Evolutionary conservation across 768 basidiomycete species (phyloP), one percentile per base, ranked within the genome.

Genomic region (Phylloporus scabripes): DNA sequence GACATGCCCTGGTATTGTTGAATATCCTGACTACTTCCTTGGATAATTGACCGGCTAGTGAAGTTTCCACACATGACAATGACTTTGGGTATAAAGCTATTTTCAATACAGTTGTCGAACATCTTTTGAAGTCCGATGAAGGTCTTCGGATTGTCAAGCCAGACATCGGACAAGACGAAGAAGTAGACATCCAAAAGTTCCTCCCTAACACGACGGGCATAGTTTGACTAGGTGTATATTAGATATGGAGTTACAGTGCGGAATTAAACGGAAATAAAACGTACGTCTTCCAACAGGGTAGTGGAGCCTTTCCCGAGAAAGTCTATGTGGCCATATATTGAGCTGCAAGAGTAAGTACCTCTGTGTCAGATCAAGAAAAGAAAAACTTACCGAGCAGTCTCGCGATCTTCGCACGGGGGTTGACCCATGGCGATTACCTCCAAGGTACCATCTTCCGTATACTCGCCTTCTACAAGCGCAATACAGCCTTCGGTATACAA

Each of bases 41-140:
- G 82, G 23, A 79, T 74, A 51, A 92, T 82, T 6, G 91, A 86
- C 54, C 78, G 80, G 55, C 85, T 91, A 2, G 87, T 87, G 64
- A 98, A 99, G 68, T 96, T 96, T 0, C 96, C 96, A 55, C 96
- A 99, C 34, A 98, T 74, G 21, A 98, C 79, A 52, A 97, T 87
- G 11, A 92, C 76, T 59, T 85, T 87, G 0, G 96, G 96, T 50
- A 93, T 85, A 66, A 87, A 92, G 50, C 73, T 82, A 50, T 82
- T 88, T 53, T 92, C 92, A 40, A 90, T 81, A 56, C 91, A 92
- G 58, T 92, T 87, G 56, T 93, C 88, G 54, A 98, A 87, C 71
- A 98, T 81, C 59, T 85, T 84, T 51, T 81, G 79, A 11, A 99
- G 74, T 4, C 90, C 92, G 5, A 73, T 64, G 4, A 98, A 68